Evolutionary conservation across 108 stramenopile species (phyloP), one percentile per base, ranked within the genome.

Genomic region (Phaeodactylum tricornutum): DNA sequence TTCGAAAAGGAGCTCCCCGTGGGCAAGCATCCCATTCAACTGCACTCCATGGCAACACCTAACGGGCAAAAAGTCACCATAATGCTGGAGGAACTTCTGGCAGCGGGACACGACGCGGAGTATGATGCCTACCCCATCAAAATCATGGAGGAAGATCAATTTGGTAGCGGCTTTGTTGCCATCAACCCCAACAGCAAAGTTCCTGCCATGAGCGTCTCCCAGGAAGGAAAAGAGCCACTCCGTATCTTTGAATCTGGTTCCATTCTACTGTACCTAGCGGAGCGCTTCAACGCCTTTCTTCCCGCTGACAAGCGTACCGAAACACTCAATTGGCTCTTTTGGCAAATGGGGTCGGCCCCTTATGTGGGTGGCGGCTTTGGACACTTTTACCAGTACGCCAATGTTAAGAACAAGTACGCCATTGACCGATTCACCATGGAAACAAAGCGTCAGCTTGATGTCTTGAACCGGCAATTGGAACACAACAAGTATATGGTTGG

Each of bases 141-240:
- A 33, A 90, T 93, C 45, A 50, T 65, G 46, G 50, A 65, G 14
- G 51, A 59, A 24, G 79, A 81, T 15, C 91, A 93, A 50, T 93
- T 93, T 53, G 57, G 66, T 20, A 64, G 67, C 8, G 88, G 79
- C 2, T 93, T 91, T 64, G 81, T 86, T 4, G 44, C 54, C 12
- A 40, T 93, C 32, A 93, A 93, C 51, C 92, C 92, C 2, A 93
- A 93, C 66, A 75, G 73, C 33, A 90, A 91, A 60, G 91, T 93
- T 34, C 92, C 92, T 29, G 86, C 84, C 28, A 30, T 89, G 50
- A 41, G 79, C 40, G 82, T 68, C 19, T 35, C 36, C 12, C 43
- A 44, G 6, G 62, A 57, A 23, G 34, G 31, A n/a, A 34, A 71
- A 31, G 60, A 65, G 31, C 79, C 78, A 1, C 29, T 80, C 0